Percentiles rank a stretch among this genome's conserved stretches.
phyloP scores from a whole-genome alignment of 495 filamentous ascomycete genomes.

The Penicillium longicatenatum region DNA sequence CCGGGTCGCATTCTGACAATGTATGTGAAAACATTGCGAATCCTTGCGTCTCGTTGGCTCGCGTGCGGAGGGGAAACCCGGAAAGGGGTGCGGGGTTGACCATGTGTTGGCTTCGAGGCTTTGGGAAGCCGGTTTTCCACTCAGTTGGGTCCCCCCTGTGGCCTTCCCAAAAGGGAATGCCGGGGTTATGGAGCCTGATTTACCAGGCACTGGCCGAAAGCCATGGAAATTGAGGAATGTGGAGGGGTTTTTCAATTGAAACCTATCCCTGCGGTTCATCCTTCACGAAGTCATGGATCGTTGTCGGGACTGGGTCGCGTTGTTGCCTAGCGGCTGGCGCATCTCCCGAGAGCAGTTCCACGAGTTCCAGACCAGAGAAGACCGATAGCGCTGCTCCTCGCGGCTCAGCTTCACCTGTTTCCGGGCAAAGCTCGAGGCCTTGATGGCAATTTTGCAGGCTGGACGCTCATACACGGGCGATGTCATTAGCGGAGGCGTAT shows the following conservation, averaged over 20 bases:
- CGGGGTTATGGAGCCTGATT: neutral
- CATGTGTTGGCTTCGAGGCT: neutral
- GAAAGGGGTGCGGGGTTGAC: neutral
- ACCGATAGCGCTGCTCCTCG: slow-evolving; percentile 37
- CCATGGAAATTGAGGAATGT: neutral
- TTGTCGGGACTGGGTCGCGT: slow-evolving; percentile 25
- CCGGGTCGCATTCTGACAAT: neutral
- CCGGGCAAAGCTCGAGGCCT: slow-evolving; percentile 34
- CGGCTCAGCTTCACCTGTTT: slow-evolving; percentile 35
- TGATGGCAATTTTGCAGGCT: slow-evolving; percentile 30
- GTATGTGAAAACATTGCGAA: neutral
- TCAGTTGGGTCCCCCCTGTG: neutral
- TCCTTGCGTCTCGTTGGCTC: neutral
- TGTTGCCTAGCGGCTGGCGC: slow-evolving; percentile 24
- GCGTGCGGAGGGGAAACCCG: neutral
- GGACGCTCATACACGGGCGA: slow-evolving; percentile 22
- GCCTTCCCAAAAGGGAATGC: neutral
- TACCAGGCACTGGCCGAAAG: neutral
- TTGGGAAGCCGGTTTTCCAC: neutral
- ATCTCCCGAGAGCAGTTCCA: slow-evolving; percentile 31
- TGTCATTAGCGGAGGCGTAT: slow-evolving; percentile 21
- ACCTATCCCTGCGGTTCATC: neutral
- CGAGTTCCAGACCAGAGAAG: slow-evolving; percentile 25
- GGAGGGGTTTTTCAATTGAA: too few species aligned
- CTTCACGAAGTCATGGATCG: slow-evolving; percentile 33